These are phyloP conservation scores for Aspergillus candidus DNA, from an alignment of 2,329 filamentous ascomycete genomes.

Conservation along the genomic window DNA sequence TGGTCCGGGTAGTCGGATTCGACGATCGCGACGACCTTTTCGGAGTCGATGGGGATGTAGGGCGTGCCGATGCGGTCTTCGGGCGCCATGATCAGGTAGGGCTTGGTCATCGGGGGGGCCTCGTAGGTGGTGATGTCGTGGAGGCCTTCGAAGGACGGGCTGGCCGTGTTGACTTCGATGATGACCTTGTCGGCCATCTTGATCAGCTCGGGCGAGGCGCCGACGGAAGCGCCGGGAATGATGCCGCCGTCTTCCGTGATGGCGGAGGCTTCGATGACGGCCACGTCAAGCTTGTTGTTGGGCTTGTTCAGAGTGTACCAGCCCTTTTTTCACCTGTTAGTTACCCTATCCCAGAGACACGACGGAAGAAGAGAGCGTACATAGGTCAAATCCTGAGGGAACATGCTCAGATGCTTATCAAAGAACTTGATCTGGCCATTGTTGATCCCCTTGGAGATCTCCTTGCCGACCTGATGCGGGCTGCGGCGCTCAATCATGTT, in stretches of 20 bases:
- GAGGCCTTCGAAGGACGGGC: slow-evolving; percentile 77
- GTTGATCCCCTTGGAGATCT: slow-evolving; percentile 86
- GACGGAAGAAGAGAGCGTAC: slow-evolving; percentile 33
- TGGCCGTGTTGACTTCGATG: slow-evolving; percentile 83
- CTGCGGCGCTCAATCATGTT: slow-evolving; percentile 85
- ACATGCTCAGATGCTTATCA: slow-evolving; percentile 91
- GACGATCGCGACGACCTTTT: slow-evolving; percentile 76
- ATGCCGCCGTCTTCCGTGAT: slow-evolving; percentile 87
- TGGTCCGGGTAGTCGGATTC: slow-evolving; percentile 79
- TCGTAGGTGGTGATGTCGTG: slow-evolving; percentile 92
- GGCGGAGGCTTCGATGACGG: slow-evolving; percentile 76
- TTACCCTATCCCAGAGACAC: not conserved
- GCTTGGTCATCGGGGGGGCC: slow-evolving; percentile 71
- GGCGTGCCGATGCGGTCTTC: slow-evolving; percentile 81
- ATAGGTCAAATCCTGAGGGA: slow-evolving; percentile 79
- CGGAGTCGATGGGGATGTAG: slow-evolving; percentile 76
- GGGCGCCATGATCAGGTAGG: slow-evolving; percentile 76
- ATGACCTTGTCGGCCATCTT: slow-evolving; percentile 92
- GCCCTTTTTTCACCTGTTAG: slow-evolving; percentile 46
- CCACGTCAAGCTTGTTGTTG: slow-evolving; percentile 70
- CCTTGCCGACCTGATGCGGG: slow-evolving; percentile 85
- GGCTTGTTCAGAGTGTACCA: slow-evolving; percentile 78
- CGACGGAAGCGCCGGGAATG: slow-evolving; percentile 78
- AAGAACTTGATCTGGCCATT: slow-evolving; percentile 85
- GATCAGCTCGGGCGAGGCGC: slow-evolving; percentile 76